phyloP scores from a whole-genome alignment of 257 asterid species.

The Solanum peruvianum region DNA sequence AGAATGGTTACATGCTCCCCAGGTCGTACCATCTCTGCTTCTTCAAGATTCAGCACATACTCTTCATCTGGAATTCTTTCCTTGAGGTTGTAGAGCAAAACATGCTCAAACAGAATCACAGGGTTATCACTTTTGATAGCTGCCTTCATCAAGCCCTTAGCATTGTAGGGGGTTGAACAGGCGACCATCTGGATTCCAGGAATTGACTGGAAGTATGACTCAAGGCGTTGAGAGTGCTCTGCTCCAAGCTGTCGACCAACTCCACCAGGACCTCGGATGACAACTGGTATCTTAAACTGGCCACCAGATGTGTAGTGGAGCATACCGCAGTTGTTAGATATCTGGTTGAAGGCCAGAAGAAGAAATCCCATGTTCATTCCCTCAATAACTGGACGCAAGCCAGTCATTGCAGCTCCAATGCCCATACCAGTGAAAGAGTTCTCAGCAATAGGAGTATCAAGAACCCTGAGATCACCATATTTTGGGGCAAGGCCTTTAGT shows the following conservation, averaged over 20 bases:
- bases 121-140: slow-evolving; percentile 81
- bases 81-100: slow-evolving; percentile 67
- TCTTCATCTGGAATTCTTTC: slow-evolving; percentile 83
- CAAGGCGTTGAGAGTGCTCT: slow-evolving; percentile 82
- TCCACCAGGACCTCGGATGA: slow-evolving; percentile 90
- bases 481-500: slow-evolving; percentile 60
- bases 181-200: slow-evolving; percentile 91
- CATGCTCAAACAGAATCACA: slow-evolving; percentile 73
- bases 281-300: slow-evolving; percentile 69
- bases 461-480: slow-evolving; percentile 76
- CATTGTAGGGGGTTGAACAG: slow-evolving; percentile 75
- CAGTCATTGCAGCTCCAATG: slow-evolving; percentile 83
- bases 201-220: slow-evolving; percentile 74
- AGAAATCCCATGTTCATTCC: slow-evolving; percentile 97
- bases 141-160: slow-evolving; percentile 80
- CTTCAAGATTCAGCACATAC: slow-evolving; percentile 56
- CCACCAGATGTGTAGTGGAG: slow-evolving; percentile 90
- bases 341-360: slow-evolving; percentile 76
- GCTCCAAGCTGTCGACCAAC: slow-evolving; percentile 94
- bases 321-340: slow-evolving; percentile 87
- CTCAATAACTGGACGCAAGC: slow-evolving; percentile 65
- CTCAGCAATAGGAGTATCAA: slow-evolving; percentile 87
- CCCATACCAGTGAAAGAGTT: slow-evolving; percentile 91
- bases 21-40: slow-evolving; percentile 81
- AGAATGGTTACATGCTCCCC: slow-evolving; percentile 70